Percentiles rank a stretch among this genome's conserved stretches.
Evolutionary conservation across 1,284 basidiomycete genomes (phyloP).

Genomic region (Vanrija pseudolonga): DNA sequence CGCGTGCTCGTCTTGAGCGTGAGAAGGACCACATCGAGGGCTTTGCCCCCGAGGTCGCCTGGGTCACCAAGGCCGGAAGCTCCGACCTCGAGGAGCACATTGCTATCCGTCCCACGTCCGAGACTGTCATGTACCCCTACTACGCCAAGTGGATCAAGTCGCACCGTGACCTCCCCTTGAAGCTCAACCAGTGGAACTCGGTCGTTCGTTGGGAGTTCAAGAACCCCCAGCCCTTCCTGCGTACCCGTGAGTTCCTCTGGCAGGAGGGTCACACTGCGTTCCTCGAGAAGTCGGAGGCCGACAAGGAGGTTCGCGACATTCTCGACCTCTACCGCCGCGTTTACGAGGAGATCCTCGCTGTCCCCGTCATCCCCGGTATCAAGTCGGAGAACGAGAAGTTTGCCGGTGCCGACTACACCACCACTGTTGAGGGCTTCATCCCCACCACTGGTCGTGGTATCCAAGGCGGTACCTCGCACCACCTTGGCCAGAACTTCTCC

Average conservation of each 20-base stretch:
- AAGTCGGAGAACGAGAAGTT: slow-evolving; percentile 99
- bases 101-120: slow-evolving; percentile 95
- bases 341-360: slow-evolving; percentile 95
- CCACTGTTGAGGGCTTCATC: slow-evolving; percentile 96
- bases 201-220: slow-evolving; percentile 99
- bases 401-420: slow-evolving; percentile 95
- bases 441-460: slow-evolving; percentile 96
- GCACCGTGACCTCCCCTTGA: slow-evolving; percentile 93
- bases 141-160: slow-evolving; percentile 99
- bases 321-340: slow-evolving; percentile 93
- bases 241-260: slow-evolving; percentile 99
- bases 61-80: slow-evolving; percentile 92
- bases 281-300: slow-evolving; percentile 83
- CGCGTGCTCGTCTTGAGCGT: slow-evolving; percentile 82
- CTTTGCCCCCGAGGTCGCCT: slow-evolving; percentile 99
- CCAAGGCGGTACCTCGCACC: slow-evolving; percentile 96
- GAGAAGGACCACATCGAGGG: slow-evolving; percentile 99
- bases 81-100: slow-evolving; percentile 94
- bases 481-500: slow-evolving; percentile 97
- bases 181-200: slow-evolving; percentile 98
- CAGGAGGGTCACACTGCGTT: slow-evolving; percentile 98
- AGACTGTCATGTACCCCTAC: slow-evolving; percentile 98
- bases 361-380: slow-evolving; percentile 92
- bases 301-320: slow-evolving; percentile 85
- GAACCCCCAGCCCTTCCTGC: slow-evolving; percentile 95